These are phyloP conservation scores for Pseudogymnoascus pannorum DNA, from an alignment of 2,329 filamentous ascomycete species.

Conservation along the genomic window DNA sequence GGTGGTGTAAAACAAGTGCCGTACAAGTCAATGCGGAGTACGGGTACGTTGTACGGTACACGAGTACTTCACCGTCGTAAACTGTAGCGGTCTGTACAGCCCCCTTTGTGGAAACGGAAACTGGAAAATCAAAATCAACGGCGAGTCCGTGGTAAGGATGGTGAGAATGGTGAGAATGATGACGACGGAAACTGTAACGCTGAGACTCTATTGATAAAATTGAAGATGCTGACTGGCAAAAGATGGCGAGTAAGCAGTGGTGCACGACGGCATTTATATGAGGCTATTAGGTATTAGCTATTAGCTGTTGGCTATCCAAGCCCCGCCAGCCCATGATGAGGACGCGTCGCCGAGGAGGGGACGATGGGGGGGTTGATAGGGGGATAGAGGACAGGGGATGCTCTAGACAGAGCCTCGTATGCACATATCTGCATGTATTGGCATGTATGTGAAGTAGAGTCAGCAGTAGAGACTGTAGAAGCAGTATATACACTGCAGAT, in stretches of 20 bases:
- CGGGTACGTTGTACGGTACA: background rate
- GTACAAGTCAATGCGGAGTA: background rate
- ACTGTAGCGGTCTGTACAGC: background rate
- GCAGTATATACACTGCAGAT: too few relatives aligned
- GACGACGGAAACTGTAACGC: background rate
- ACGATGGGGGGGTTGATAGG: background rate
- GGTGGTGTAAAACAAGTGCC: background rate
- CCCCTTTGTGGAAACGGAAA: constrained; percentile 7
- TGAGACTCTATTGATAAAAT: background rate
- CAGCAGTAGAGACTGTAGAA: background rate
- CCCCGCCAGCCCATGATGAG: too few relatives aligned
- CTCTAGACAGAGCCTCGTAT: background rate
- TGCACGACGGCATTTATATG: background rate
- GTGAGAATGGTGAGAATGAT: background rate
- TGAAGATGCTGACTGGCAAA: background rate
- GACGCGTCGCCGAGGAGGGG: background rate
- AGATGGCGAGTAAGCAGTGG: background rate
- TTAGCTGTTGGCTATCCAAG: background rate
- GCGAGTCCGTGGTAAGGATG: background rate
- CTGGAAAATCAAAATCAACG: background rate
- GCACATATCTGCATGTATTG: background rate
- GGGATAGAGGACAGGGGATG: background rate
- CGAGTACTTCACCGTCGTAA: background rate
- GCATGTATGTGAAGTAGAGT: too few relatives aligned
- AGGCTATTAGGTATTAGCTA: background rate